Percentiles rank a stretch among this genome's conserved stretches.
These are phyloP conservation scores for Ceratocystiopsis brevicomis DNA, from an alignment of 2,329 filamentous ascomycete species.

Conservation along the genomic window DNA sequence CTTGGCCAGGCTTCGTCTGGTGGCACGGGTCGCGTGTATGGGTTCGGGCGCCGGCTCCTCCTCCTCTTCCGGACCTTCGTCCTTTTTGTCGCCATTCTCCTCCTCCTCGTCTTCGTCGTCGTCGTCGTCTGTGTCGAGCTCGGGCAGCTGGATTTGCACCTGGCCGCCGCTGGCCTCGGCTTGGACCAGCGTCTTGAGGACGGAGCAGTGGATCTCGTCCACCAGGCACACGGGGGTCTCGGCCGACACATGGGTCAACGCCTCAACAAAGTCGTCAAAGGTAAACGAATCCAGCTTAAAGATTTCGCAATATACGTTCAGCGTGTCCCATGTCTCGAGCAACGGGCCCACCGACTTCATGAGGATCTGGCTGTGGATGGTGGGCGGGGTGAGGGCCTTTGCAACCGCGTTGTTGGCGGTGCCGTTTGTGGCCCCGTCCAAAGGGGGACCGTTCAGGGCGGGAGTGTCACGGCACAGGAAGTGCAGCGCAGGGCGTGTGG, in stretches of 20 bases:
- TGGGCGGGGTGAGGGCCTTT: slow-evolving; percentile 16
- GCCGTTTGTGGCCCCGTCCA: no score
- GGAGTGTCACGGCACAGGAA: slow-evolving; percentile 54
- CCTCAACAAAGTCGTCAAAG: slow-evolving; percentile 87
- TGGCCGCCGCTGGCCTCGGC: slow-evolving; percentile 58
- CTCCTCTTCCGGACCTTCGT: slow-evolving; percentile 16
- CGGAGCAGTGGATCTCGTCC: slow-evolving; percentile 77
- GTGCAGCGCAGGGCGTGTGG: slow-evolving; percentile 54
- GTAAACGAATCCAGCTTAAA: slow-evolving; percentile 93
- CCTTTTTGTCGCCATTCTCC: slow-evolving; percentile 28
- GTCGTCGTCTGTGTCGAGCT: slow-evolving; percentile 51
- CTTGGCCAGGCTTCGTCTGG: slow-evolving; percentile 70
- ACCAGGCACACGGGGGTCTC: slow-evolving; percentile 67
- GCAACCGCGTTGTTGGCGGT: slow-evolving; percentile 19
- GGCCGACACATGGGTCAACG: slow-evolving; percentile 58
- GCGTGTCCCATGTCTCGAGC: slow-evolving; percentile 84
- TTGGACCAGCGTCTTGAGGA: slow-evolving; percentile 71
- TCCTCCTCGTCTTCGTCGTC: slow-evolving; percentile 41
- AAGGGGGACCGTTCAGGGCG: slow-evolving; percentile 3
- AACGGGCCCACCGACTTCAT: slow-evolving; percentile 76
- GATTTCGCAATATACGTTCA: slow-evolving; percentile 95
- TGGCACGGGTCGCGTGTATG: slow-evolving; percentile 50
- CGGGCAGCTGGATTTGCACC: slow-evolving; percentile 59
- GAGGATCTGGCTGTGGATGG: slow-evolving; percentile 40
- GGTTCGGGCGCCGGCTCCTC: slow-evolving; percentile 51